phyloP scores from a whole-genome alignment of 1,139 yeast genomes.

The Pichia sp. region DNA sequence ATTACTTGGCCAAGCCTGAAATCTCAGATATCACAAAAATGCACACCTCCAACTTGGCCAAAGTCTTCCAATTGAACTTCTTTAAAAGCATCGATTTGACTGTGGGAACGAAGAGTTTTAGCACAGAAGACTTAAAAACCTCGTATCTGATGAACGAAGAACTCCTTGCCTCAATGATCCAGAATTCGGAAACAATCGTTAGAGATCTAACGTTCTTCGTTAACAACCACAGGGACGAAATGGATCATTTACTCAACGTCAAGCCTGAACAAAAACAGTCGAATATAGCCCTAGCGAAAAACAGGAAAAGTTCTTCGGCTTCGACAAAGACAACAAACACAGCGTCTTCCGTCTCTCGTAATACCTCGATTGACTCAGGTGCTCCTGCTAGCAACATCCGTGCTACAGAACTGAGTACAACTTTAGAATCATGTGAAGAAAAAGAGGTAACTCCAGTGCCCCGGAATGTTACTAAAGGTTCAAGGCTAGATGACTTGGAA shows the following conservation, averaged over 20 bases:
- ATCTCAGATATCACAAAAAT: conserved; percentile 29
- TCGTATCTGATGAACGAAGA: conserved; percentile 15
- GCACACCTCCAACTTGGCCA: conserved; percentile 31
- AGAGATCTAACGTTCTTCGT: conserved; percentile 10
- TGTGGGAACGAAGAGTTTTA: conserved; percentile 14
- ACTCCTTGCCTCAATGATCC: conserved; percentile 9
- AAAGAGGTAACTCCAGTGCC: conserved; percentile 1
- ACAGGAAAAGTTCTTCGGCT: conserved; percentile 6
- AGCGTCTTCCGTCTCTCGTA: conserved; percentile 1
- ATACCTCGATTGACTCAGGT: conserved; percentile 8
- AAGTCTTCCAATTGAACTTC: conserved; percentile 33
- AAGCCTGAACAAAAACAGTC: neutral
- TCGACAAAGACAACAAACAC: neutral
- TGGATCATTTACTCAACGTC: conserved; percentile 5
- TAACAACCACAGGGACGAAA: conserved; percentile 5
- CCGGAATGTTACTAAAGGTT: neutral
- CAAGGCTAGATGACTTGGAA: neutral
- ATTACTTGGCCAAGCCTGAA: conserved; percentile 23
- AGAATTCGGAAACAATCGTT: conserved; percentile 8
- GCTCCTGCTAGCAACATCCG: neutral
- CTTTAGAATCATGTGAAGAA: conserved; percentile 13
- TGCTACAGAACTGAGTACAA: neutral
- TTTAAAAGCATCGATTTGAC: conserved; percentile 30
- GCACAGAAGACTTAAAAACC: conserved; percentile 16
- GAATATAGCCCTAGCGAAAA: conserved; percentile 1